These are phyloP conservation scores for Coccinonectria pachysandricola DNA, from an alignment of 2,329 filamentous ascomycete genomes.

Conservation along the genomic window DNA sequence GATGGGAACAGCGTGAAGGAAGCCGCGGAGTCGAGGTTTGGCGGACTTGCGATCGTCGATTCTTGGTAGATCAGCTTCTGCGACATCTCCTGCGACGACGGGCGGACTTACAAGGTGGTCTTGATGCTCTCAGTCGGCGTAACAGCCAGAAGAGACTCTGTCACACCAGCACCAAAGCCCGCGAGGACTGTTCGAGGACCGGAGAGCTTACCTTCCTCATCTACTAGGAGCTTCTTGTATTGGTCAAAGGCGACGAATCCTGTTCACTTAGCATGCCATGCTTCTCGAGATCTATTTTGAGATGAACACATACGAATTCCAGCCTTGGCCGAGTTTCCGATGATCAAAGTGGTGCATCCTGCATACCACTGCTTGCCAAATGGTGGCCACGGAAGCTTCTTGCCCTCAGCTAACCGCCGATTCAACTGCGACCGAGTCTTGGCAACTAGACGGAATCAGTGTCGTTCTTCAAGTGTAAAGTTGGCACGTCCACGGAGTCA, in stretches of 20 bases:
- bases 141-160: slow-evolving; percentile 84
- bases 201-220: slow-evolving; percentile 77
- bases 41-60: slow-evolving; percentile 89
- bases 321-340: slow-evolving; percentile 93
- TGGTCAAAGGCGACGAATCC: slow-evolving; percentile 89
- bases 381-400: slow-evolving; percentile 90
- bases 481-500: no score
- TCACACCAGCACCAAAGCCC: slow-evolving; percentile 89
- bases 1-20: slow-evolving; percentile 78
- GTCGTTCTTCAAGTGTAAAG: no score
- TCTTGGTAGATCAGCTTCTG: slow-evolving; percentile 27
- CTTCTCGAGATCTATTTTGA: no score
- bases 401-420: slow-evolving; percentile 62
- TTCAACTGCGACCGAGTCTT: slow-evolving; percentile 95
- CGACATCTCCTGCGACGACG: background rate
- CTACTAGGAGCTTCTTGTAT: slow-evolving; percentile 75
- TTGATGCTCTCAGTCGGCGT: slow-evolving; percentile 98
- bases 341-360: slow-evolving; percentile 91
- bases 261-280: no score
- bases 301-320: slow-evolving; percentile 75
- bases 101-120: slow-evolving; percentile 60
- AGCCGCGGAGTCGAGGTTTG: slow-evolving; percentile 81
- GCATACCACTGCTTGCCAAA: slow-evolving; percentile 96
- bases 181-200: slow-evolving; percentile 86
- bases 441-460: slow-evolving; percentile 67